Conservation (phyloP, 192 early-diverging fungal genomes). For the Rhizophagus clarus region DNA sequence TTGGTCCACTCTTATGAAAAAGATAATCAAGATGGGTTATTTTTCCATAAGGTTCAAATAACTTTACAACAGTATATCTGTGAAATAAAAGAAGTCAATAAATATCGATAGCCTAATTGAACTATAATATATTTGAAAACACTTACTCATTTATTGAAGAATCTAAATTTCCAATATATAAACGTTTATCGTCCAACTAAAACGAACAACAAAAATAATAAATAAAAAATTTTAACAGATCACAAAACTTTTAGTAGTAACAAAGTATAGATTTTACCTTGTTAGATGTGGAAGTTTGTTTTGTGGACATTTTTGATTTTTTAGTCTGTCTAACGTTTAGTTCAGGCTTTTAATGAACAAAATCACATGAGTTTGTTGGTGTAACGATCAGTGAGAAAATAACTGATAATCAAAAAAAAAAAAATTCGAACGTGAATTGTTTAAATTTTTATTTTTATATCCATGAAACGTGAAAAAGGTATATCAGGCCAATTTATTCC, state of each 20-base stretch:
- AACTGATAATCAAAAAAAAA: neutral
- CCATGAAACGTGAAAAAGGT: neutral
- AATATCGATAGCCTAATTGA: neutral
- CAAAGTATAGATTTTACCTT: neutral
- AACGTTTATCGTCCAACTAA: conserved; percentile 48
- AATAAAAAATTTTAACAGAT: neutral
- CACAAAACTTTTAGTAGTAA: neutral
- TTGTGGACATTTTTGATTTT: neutral
- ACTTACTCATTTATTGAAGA: conserved; percentile 64
- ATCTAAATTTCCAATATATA: conserved; percentile 74
- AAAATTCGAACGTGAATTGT: no score
- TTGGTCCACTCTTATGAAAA: conserved; percentile 67
- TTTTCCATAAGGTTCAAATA: conserved; percentile 69
- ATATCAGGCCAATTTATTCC: neutral
- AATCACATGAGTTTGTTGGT: no score
- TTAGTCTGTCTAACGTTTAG: no score
- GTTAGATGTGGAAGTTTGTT: neutral
- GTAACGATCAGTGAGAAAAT: neutral
- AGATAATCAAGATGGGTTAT: conserved; percentile 67
- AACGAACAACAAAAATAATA: neutral
- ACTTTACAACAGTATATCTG: conserved; percentile 64
- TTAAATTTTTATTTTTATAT: neutral
- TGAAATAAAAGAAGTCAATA: neutral
- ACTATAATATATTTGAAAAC: neutral
- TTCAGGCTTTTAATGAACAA: neutral